Conservation (phyloP, 2,329 filamentous ascomycete species). For the Chaetomiaceae sp. region DNA sequence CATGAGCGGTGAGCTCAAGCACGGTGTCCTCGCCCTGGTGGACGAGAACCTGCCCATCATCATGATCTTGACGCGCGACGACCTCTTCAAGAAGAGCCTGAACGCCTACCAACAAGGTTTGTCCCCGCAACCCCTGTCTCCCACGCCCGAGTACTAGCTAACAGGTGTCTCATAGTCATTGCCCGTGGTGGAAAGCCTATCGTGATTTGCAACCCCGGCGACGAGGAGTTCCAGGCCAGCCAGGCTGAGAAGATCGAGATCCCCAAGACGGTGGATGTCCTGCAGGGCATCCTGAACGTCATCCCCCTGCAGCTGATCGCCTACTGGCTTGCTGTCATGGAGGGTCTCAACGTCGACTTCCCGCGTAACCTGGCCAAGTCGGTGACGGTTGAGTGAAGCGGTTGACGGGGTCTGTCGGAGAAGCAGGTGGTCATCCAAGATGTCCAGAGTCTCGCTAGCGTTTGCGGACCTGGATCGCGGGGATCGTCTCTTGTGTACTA, state of each 20-base stretch:
- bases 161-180: slow-evolving; percentile 63
- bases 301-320: slow-evolving; percentile 96
- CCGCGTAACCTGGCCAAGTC: slow-evolving; percentile 98
- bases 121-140: slow-evolving; percentile 26
- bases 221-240: slow-evolving; percentile 81
- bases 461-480: not conserved
- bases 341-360: slow-evolving; percentile 97
- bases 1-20: slow-evolving; percentile 99
- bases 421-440: not conserved
- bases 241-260: slow-evolving; percentile 98
- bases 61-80: slow-evolving; percentile 96
- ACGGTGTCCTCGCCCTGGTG: slow-evolving; percentile 93
- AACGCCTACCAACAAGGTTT: slow-evolving; percentile 97
- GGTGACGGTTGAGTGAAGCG: slow-evolving; percentile 87
- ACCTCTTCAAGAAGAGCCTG: slow-evolving; percentile 97
- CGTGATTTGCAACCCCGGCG: slow-evolving; percentile 91
- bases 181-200: slow-evolving; percentile 94
- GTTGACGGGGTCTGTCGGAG: not conserved
- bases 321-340: slow-evolving; percentile 96
- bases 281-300: slow-evolving; percentile 97
- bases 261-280: slow-evolving; percentile 86
- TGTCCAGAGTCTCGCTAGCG: not conserved
- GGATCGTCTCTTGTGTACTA: slow-evolving; percentile 13
- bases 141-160: slow-evolving; percentile 15
- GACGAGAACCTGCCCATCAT: slow-evolving; percentile 99